These are phyloP conservation scores for Poronia punctata DNA, from an alignment of 495 filamentous ascomycete genomes.

Conservation along the genomic window DNA sequence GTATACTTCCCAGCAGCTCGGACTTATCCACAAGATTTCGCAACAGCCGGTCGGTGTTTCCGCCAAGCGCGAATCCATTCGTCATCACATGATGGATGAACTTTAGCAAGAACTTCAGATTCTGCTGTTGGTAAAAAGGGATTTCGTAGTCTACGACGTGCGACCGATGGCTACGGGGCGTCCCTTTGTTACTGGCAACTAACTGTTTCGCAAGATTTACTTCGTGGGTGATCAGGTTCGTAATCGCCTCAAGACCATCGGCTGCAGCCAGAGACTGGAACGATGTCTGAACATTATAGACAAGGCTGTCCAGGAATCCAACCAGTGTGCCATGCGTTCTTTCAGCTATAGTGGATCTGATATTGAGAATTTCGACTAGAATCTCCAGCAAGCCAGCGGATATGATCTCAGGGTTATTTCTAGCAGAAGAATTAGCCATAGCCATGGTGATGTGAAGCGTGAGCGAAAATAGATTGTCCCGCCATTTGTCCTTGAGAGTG, in stretches of 20 bases:
- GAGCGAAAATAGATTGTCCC: constrained; percentile 77
- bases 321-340: constrained; percentile 74
- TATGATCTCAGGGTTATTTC: constrained; percentile 55
- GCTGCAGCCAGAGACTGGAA: constrained; percentile 71
- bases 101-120: constrained; percentile 86
- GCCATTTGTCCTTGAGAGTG: constrained; percentile 70
- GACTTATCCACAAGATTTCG: constrained; percentile 93
- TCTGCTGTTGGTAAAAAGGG: constrained; percentile 85
- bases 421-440: constrained; percentile 56
- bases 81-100: constrained; percentile 95
- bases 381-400: constrained; percentile 82
- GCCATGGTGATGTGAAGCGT: constrained; percentile 67
- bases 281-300: constrained; percentile 73
- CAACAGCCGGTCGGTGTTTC: constrained; percentile 79
- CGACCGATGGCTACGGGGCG: constrained; percentile 69
- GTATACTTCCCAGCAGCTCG: constrained; percentile 67
- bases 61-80: constrained; percentile 56
- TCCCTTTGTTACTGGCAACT: constrained; percentile 60
- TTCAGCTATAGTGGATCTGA: constrained; percentile 75
- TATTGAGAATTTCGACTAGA: constrained; percentile 79
- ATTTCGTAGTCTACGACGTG: constrained; percentile 85
- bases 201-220: constrained; percentile 63
- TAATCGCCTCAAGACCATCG: constrained; percentile 78
- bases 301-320: constrained; percentile 75
- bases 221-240: constrained; percentile 74